Evolutionary conservation across 176 grass and related monocot genomes (phyloP), one percentile per base, ranked within the genome.

Genomic region (Thinopyrum elongatum): DNA sequence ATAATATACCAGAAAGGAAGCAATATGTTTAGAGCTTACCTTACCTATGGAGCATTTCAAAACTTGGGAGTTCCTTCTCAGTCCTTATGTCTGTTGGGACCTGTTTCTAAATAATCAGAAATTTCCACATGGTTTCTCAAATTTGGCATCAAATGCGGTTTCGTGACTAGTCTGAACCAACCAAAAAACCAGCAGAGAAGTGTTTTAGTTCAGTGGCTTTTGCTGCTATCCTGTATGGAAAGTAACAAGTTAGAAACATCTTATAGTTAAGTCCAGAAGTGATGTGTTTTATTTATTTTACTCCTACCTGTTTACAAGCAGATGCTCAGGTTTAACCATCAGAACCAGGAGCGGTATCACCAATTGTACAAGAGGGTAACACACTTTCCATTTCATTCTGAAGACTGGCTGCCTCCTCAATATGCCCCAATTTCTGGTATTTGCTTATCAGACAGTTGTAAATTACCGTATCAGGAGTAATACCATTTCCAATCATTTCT

Each of bases 381-480:
- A 84, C 86, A 36, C 21, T 80, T 70, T 86, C 86, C 88, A 95
- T 95, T 83, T 95, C 93, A 89, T 87, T 92, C 86, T 86, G 90
- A 82, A 98, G 84, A 82, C 63, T 75, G 33, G 83, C 51, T 27
- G 86, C 86, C 84, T 92, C 89, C 62, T 95, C 90, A 66, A 92
- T 72, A 82, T 95, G 70, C 39, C 90, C 96, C 79, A 94, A 64
- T 87, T 92, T 98, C 4, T 77, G 61, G 74, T 94, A 94, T 86
- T 92, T 92, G 78, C 78, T 95, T 85, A 95, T 94, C 58, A 98
- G 77, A 87, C 93, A 98, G 78, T 91, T 92, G 70, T 98, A 95
- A 77, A 92, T 82, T 6, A 51, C 87, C 44, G 86, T 21, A 85
- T 98, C 96, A 92, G 96, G 96, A 82, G 81, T 31, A 92, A 98